Evolutionary conservation across 2,329 filamentous ascomycete species (phyloP), one percentile per base, ranked within the genome.

Genomic region (Ascochyta rabiei): DNA sequence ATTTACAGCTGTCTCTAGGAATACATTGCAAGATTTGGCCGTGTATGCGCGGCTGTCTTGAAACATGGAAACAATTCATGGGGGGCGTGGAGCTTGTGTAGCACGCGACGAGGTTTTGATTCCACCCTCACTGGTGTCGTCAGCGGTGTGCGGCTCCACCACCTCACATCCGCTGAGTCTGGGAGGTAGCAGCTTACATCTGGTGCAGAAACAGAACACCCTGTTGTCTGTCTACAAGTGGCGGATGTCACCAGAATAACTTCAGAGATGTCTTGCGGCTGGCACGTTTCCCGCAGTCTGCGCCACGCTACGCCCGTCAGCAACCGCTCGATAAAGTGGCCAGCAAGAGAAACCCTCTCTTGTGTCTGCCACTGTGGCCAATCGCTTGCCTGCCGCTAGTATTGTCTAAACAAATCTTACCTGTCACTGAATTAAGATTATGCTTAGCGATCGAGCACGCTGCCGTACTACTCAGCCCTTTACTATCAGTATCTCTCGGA

Each of bases 261-360:
- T 6, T n/a, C 4, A 34, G 15, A 18, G 16, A 37, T 45, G 40
- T 45, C 46, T 49, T 37, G 44, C 52, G 52, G 52, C 52, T 54
- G 24, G 45, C 40, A 38, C 33, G 33, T 54, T 44, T 54, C 40
- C 52, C 52, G 52, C 42, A 46, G 48, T 39, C 24, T 56, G 43
- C 53, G 53, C 53, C 48, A 48, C 53, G 34, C 45, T 35, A 47
- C 44, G 44, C 37, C 43, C 35, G 31, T 51, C 53, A 56, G 42
- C 48, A 67, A 53, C 56, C 50, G 50, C 58, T 56, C 43, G 35
- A 19, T 33, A 50, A 45, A 48, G 41, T 60, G 59, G 60, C 53
- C 56, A 51, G 56, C 46, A 45, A 35, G 21, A 16, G 16, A 54
- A 54, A 37, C 40, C 39, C 9, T 9, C 13, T 16, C n/a, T 38